A percentile compares a stretch with the other conserved stretches of the same genome.
Conservation (phyloP, 2,329 filamentous ascomycete genomes). For the Neonectria sp. region DNA sequence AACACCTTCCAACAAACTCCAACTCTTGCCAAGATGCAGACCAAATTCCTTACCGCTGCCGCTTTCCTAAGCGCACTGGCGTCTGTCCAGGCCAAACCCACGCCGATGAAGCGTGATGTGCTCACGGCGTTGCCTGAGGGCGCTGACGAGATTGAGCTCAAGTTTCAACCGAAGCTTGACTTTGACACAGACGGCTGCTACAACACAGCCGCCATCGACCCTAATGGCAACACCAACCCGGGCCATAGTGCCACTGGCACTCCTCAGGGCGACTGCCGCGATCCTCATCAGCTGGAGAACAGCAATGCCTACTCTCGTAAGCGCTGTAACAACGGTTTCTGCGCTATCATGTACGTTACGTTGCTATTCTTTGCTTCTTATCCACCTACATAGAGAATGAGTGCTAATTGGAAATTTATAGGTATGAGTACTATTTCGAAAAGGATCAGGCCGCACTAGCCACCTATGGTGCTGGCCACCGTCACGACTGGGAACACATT, state of each 20-base stretch:
- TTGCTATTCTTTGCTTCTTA: rapidly evolving
- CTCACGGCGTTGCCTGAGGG: slow-evolving; percentile 50
- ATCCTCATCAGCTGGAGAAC: slow-evolving; percentile 49
- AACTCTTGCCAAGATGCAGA: slow-evolving; percentile 32
- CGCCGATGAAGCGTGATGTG: slow-evolving; percentile 44
- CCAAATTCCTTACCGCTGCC: slow-evolving; percentile 30
- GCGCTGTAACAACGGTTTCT: slow-evolving; percentile 53
- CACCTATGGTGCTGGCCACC: slow-evolving; percentile 52
- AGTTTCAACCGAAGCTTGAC: slow-evolving; percentile 56
- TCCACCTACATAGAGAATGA: background rate
- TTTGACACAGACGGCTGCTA: slow-evolving; percentile 60
- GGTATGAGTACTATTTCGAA: slow-evolving; percentile 58
- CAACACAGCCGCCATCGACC: slow-evolving; percentile 62
- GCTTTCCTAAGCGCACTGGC: slow-evolving; percentile 38
- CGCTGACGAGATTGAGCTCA: slow-evolving; percentile 53
- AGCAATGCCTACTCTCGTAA: slow-evolving; percentile 51
- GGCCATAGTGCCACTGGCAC: slow-evolving; percentile 48
- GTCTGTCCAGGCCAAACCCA: slow-evolving; percentile 36
- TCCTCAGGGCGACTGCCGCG: slow-evolving; percentile 49
- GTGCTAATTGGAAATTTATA: background rate
- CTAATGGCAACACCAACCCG: slow-evolving; percentile 51
- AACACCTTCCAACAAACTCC: background rate
- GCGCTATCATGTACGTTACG: slow-evolving; percentile 48
- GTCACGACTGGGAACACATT: slow-evolving; percentile 60
- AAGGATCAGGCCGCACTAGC: slow-evolving; percentile 58